These are phyloP conservation scores for Eucalyptus marginata DNA, from an alignment of 345 rosid genomes.

Conservation along the genomic window DNA sequence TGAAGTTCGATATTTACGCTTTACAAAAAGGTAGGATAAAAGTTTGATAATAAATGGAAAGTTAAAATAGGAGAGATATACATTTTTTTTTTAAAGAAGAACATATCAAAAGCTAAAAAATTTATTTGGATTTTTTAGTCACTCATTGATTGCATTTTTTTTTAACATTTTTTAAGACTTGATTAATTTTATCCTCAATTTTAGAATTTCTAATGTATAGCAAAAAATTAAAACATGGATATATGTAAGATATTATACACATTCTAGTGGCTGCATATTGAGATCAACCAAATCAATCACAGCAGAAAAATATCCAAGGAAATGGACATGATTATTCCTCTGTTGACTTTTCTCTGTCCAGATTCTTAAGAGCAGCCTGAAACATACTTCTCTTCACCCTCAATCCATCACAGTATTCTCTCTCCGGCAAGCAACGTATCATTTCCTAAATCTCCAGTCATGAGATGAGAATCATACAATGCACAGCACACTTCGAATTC, in stretches of 20 bases:
- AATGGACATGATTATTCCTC: not conserved
- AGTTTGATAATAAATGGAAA: accelerated
- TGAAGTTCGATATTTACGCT: accelerated
- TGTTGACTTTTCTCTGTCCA: not conserved
- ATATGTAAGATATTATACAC: not conserved
- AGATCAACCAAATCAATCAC: not conserved
- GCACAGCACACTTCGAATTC: not conserved
- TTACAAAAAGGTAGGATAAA: accelerated
- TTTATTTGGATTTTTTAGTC: not conserved
- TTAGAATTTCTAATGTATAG: not conserved
- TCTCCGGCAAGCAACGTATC: not conserved
- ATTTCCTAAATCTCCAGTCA: not conserved
- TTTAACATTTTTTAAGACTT: not conserved
- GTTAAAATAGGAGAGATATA: accelerated
- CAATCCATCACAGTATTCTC: not conserved
- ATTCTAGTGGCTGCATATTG: not conserved
- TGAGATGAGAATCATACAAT: not conserved
- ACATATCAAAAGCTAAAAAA: not conserved
- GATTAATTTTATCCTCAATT: not conserved
- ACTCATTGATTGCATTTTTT: not conserved
- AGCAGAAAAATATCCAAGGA: not conserved
- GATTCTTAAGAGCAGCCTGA: not conserved
- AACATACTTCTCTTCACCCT: not conserved
- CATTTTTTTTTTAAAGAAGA: not conserved
- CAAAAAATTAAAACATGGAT: not conserved